Evolutionary conservation across 106 monocot genomes (phyloP).

Genomic region (Platanthera guangdongensis): DNA sequence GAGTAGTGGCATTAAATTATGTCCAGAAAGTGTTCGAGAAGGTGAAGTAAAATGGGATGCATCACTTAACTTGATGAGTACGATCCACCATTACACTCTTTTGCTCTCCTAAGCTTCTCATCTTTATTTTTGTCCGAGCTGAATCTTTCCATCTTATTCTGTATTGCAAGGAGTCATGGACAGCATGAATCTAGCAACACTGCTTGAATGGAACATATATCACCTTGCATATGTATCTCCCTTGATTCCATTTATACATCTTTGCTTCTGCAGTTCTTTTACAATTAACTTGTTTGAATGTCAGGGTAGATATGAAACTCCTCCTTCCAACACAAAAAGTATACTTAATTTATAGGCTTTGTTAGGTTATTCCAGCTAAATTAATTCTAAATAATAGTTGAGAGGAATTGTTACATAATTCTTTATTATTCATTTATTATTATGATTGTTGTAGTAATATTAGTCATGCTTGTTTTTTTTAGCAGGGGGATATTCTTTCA

Average conservation of each 20-base stretch:
- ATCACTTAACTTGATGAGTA: neutral
- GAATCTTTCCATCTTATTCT: neutral
- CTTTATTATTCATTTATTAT: too few relatives aligned
- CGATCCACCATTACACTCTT: neutral
- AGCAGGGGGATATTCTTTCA: neutral
- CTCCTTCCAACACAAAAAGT: too few relatives aligned
- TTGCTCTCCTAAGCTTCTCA: neutral
- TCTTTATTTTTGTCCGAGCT: neutral
- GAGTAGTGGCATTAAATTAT: slow-evolving; percentile 89
- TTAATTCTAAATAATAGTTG: too few relatives aligned
- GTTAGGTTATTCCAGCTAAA: too few relatives aligned
- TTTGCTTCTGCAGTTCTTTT: neutral
- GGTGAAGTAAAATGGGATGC: slow-evolving; percentile 40
- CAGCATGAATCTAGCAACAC: neutral
- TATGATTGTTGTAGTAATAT: too few relatives aligned
- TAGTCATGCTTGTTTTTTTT: neutral
- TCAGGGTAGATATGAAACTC: neutral
- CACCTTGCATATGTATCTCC: neutral
- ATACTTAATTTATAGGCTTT: too few relatives aligned
- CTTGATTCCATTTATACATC: neutral
- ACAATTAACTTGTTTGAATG: neutral
- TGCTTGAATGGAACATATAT: neutral
- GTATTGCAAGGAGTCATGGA: neutral
- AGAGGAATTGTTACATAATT: too few relatives aligned
- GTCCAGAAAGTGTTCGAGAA: slow-evolving; percentile 98